phyloP scores from a whole-genome alignment of 1,284 basidiomycete species.

The Kalmanozyma brasiliensis region DNA sequence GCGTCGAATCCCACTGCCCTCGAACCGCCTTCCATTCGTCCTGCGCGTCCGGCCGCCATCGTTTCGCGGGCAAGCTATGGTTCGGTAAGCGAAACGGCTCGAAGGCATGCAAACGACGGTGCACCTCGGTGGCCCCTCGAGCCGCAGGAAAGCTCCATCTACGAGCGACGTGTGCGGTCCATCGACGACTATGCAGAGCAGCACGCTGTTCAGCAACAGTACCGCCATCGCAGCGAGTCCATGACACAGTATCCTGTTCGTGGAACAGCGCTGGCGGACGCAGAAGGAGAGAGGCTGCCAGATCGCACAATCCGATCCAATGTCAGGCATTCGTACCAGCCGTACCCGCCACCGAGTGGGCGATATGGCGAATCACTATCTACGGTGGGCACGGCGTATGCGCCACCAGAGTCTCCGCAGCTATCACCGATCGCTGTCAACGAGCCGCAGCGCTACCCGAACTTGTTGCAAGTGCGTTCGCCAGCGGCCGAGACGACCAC shows the following conservation, averaged over 20 bases:
- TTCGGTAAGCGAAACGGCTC: constrained; percentile 12
- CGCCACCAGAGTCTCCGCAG: constrained; percentile 16
- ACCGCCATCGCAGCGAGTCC: constrained; percentile 16
- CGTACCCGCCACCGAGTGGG: constrained; percentile 18
- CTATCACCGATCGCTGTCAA: constrained; percentile 27
- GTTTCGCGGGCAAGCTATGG: constrained; percentile 13
- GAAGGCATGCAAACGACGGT: constrained; percentile 10
- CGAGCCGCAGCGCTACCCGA: constrained; percentile 11
- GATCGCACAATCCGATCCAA: constrained; percentile 17
- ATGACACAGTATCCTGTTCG: constrained; percentile 14
- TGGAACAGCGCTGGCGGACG: background rate
- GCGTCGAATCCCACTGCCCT: constrained; percentile 9
- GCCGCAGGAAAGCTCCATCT: background rate
- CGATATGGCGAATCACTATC: constrained; percentile 1
- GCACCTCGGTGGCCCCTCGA: constrained; percentile 7
- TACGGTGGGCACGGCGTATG: background rate
- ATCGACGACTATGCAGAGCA: constrained; percentile 39
- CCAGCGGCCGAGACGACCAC: constrained; percentile 20
- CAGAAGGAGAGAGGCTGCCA: constrained; percentile 21
- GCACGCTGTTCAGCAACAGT: constrained; percentile 3
- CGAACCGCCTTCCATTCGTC: background rate
- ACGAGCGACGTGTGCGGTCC: constrained; percentile 25
- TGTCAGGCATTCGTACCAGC: constrained; percentile 22
- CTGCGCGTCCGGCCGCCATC: background rate
- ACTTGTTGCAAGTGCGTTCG: constrained; percentile 8